Conservation (phyloP, 73 alveolate species). For the Symbiodinium natans region DNA sequence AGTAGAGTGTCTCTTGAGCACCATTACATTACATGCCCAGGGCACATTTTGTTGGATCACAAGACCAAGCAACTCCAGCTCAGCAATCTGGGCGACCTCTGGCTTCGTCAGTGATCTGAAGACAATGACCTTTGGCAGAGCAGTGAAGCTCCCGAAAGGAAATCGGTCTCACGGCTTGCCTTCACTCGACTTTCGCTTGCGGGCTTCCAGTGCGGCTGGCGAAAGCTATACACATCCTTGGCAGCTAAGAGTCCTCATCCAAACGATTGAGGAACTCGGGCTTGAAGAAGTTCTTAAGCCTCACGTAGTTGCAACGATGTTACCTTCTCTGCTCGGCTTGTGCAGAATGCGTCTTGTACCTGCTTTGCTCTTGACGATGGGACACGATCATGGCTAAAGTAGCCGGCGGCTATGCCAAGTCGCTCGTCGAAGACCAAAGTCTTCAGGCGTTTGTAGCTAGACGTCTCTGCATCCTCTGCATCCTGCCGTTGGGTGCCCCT, state of each 20-base stretch:
- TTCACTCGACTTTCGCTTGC: too few species aligned
- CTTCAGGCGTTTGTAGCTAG: constrained; percentile 87
- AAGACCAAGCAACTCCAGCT: constrained; percentile 65
- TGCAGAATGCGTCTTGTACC: not conserved
- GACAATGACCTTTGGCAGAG: constrained; percentile 59
- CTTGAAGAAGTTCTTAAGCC: constrained; percentile 95
- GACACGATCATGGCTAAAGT: not conserved
- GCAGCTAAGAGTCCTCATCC: too few species aligned
- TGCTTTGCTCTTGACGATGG: not conserved
- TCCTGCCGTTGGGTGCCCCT: constrained; percentile 32
- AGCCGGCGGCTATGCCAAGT: not conserved
- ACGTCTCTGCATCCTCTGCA: constrained; percentile 84
- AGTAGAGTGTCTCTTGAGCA: too few species aligned
- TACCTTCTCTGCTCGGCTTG: too few species aligned
- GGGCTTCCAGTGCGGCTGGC: too few species aligned
- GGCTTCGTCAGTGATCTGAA: constrained; percentile 94
- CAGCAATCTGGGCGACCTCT: constrained; percentile 90
- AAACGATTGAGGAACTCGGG: constrained; percentile 95
- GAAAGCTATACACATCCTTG: too few species aligned
- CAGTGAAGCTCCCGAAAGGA: too few species aligned
- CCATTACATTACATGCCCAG: too few species aligned
- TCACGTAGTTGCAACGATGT: not conserved
- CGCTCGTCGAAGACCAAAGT: constrained; percentile 69
- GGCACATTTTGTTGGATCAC: too few species aligned
- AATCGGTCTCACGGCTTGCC: too few species aligned